Conservation (phyloP, 768 basidiomycete genomes). For the Lactifluus echinatus region DNA sequence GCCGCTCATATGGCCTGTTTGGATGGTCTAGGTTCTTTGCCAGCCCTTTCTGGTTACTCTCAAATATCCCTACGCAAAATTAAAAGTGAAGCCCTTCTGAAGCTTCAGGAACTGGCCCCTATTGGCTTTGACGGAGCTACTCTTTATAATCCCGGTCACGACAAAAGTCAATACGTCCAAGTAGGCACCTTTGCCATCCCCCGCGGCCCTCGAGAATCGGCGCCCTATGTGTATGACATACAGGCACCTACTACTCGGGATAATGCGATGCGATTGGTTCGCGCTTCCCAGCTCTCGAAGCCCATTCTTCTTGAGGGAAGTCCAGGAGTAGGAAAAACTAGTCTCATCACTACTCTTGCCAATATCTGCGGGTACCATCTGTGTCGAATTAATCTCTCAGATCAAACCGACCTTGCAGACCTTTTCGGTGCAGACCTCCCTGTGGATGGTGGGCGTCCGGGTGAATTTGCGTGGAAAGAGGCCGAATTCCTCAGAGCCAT, state of each 20-base stretch:
- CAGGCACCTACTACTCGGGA: slow-evolving; percentile 80
- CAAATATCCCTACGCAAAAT: slow-evolving; percentile 49
- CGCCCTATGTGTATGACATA: slow-evolving; percentile 57
- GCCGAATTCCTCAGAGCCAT: slow-evolving; percentile 91
- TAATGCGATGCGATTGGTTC: slow-evolving; percentile 81
- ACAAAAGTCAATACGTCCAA: slow-evolving; percentile 35
- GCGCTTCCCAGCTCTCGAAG: slow-evolving; percentile 84
- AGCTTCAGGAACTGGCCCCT: slow-evolving; percentile 52
- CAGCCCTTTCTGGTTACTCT: slow-evolving; percentile 62
- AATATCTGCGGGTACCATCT: slow-evolving; percentile 68
- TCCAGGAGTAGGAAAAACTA: slow-evolving; percentile 97
- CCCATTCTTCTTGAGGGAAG: slow-evolving; percentile 95
- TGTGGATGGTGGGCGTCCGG: slow-evolving; percentile 81
- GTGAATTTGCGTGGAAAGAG: slow-evolving; percentile 96
- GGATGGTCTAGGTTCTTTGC: slow-evolving; percentile 78
- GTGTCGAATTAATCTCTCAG: slow-evolving; percentile 93
- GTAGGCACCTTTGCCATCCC: slow-evolving; percentile 70
- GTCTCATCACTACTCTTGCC: slow-evolving; percentile 81
- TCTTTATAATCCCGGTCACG: slow-evolving; percentile 25
- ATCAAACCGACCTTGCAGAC: slow-evolving; percentile 95
- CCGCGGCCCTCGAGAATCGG: slow-evolving; percentile 40
- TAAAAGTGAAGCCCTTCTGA: slow-evolving; percentile 45
- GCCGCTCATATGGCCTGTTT: slow-evolving; percentile 89
- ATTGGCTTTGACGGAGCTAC: slow-evolving; percentile 26
- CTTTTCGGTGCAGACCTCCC: slow-evolving; percentile 95